Evolutionary conservation across 768 basidiomycete genomes (phyloP), one percentile per base, ranked within the genome.

Genomic region (Termitomyces sp.): DNA sequence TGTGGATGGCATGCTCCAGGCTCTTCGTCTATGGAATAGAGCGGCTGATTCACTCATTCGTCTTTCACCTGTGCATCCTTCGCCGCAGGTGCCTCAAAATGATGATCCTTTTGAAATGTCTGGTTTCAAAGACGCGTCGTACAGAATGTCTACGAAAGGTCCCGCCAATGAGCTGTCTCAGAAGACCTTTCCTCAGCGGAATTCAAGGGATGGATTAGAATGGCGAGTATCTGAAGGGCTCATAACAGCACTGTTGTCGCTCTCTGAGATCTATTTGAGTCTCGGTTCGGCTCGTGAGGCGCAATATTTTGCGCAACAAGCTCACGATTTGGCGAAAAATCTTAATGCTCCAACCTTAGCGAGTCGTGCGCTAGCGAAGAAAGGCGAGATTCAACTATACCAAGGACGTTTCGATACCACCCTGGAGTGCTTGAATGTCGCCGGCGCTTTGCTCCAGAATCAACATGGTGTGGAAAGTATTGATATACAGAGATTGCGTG

Each of bases 221-320:
- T 95, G 91, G 91, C 79, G 87, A 1, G 75, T 93, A 12, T 82
- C 87, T 3, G 85, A 91, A 65, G 86, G 85, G 12, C 78, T 96
- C 5, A 72, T 94, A 5, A 73, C 76, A 0, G 84, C 86, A 0
- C 73, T 91, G 3, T 81, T 95, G 58, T 76, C 83, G 2, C 75
- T 96, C 7, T 76, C 82, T 0, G 78, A 84, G 8, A 77, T 82
- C 0, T 92, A 94, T 64, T 76, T 85, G 20, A 69, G 74, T 0
- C 83, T 93, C 18, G 96, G 96, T 0, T 93, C 94, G 6, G 82
- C 87, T 3, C 83, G 89, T 22, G 93, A 95, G 65, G 87, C 92
- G 2, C 87, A 92, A 60, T 95, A 89, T 65, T 96, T 94, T 68
- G 79, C 88, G 0, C 78, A 87, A 42, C 88, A 93, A 67, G 90